Percentiles rank a stretch among this genome's conserved stretches.
Evolutionary conservation across 257 asterid species (phyloP).

Genomic region (Gentiana macrophylla): DNA sequence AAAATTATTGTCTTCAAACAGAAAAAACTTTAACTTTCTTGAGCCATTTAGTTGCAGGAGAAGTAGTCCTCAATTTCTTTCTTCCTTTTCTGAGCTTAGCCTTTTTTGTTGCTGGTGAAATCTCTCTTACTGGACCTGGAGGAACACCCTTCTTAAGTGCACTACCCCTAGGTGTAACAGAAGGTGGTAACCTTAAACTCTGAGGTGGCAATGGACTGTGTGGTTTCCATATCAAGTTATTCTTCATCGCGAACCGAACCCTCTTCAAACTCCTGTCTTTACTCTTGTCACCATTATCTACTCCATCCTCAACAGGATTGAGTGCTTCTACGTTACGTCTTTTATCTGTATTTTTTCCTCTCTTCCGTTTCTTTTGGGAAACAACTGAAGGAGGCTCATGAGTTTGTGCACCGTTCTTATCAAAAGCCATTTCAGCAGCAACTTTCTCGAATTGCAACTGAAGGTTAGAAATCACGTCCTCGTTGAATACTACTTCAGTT

Average conservation of each 20-base stretch:
- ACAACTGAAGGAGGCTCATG: constrained; percentile 22
- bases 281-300: constrained; percentile 29
- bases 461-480: constrained; percentile 63
- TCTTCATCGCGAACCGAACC: constrained; percentile 83
- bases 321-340: constrained; percentile 10
- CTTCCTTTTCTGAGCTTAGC: constrained; percentile 41
- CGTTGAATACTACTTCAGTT: constrained; percentile 22
- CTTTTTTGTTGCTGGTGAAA: constrained; percentile 40
- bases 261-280: constrained; percentile 63
- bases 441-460: constrained; percentile 80
- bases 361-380: constrained; percentile 49
- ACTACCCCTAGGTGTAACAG: constrained; percentile 89
- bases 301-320: constrained; percentile 24
- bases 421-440: constrained; percentile 53
- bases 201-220: constrained; percentile 92
- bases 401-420: constrained; percentile 27
- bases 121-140: constrained; percentile 77
- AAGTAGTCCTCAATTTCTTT: constrained; percentile 17
- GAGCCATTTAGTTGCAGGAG: constrained; percentile 22
- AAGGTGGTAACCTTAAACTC: constrained; percentile 78
- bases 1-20: constrained; percentile 2
- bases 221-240: constrained; percentile 89
- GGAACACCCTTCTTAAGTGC: constrained; percentile 94
- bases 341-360: constrained; percentile 25
- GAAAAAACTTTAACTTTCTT: constrained; percentile 16